A percentile compares a stretch with the other conserved stretches of the same genome.
These are phyloP conservation scores for Psilocybe tampanensis DNA, from an alignment of 768 basidiomycete species.

Conservation along the genomic window DNA sequence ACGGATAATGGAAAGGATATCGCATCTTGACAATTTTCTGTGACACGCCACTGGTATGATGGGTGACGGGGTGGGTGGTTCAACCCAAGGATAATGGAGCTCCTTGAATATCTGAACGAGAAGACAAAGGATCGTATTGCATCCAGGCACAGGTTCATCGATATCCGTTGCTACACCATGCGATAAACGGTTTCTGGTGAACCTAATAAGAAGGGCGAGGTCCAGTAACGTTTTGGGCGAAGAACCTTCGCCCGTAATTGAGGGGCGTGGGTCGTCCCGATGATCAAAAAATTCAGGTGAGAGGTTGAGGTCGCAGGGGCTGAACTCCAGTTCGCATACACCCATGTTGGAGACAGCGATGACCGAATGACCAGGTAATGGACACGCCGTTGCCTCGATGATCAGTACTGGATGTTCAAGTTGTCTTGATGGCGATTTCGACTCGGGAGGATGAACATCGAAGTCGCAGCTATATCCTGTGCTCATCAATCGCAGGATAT, in stretches of 20 bases:
- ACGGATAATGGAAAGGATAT: not conserved
- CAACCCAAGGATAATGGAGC: not conserved
- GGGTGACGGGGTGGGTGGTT: not conserved
- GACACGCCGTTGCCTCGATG: not conserved
- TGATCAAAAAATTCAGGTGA: not conserved
- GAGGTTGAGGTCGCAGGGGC: not conserved
- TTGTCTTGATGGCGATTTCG: no score
- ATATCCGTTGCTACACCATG: not conserved
- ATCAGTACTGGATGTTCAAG: not conserved
- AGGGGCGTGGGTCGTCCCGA: no score
- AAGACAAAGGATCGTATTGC: not conserved
- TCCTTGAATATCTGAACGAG: not conserved
- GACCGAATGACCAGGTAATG: not conserved
- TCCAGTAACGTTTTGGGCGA: not conserved
- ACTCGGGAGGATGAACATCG: not conserved
- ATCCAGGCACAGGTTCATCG: no score
- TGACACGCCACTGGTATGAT: not conserved
- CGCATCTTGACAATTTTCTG: not conserved
- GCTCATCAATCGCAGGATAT: no score
- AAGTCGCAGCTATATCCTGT: not conserved
- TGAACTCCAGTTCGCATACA: not conserved
- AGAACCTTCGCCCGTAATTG: no score
- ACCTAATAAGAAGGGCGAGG: not conserved
- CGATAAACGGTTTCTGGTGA: not conserved
- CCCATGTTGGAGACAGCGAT: not conserved